Base-by-base conservation (phyloP, 441 rosid genomes). In the Jatropha multifida region DNA sequence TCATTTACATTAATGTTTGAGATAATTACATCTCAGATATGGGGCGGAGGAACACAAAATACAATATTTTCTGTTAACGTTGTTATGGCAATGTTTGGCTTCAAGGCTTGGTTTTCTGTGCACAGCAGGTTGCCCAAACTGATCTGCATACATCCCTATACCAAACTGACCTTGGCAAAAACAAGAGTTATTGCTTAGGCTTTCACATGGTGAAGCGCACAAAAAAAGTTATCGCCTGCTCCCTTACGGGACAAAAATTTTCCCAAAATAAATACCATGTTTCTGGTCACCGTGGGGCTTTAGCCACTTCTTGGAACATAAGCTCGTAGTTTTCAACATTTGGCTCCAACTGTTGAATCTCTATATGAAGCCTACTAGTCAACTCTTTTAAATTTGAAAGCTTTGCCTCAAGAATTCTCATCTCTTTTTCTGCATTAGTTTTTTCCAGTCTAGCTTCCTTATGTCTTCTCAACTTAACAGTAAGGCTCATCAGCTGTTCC, bases 271-370 rank as follows among this genome's bases (percentile, higher is more conserved):
- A 62, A 37, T 37, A 62, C n/a, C 18, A 62, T 37, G 65, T 18
- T 27, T 27, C 18, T 37, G 65, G 9, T 71, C 74, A 71, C 74
- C 74, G 58, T 40, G 52, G 55, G 48, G 66, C 66, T 71, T 71
- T 41, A 40, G 65, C 66, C 66, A 71, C 41, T 9, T 71, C 66
- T 59, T 44, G 55, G 37, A 71, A 71, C 37, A 58, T 27, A 12
- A 58, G 40, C 8, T 71, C 74, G 23, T 58, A 59, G 37, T 58
- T 48, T n/a, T 20, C 74, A 14, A 3, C 4, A 3, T 58, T 58
- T n/a, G 1, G 15, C 41, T 59, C 74, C 55, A 58, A 58, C 74
- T 41, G 64, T 15, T 71, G 65, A 65, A 65, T 41, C 52, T 65
- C 69, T 12, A 58, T 8, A 20, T 71, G 56, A 59, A 58, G 54